These are phyloP conservation scores for Thielaviopsis musarum DNA, from an alignment of 2,329 filamentous ascomycete species.

Conservation along the genomic window DNA sequence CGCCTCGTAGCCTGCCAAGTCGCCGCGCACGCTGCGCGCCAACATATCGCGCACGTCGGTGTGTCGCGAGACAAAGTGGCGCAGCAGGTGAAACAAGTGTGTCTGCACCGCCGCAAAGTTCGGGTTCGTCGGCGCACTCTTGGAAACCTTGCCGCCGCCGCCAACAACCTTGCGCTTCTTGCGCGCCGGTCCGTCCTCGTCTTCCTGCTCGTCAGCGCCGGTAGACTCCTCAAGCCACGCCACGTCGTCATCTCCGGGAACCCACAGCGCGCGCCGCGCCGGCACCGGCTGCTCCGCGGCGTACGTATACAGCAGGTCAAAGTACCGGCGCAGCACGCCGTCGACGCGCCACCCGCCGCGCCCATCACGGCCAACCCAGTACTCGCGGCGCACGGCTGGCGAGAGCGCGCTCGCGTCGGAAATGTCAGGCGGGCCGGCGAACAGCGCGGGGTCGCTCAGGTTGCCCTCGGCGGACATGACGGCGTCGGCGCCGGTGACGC, in stretches of 20 bases:
- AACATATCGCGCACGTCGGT: constrained; percentile 77
- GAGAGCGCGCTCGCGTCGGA: constrained; percentile 27
- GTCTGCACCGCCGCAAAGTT: constrained; percentile 75
- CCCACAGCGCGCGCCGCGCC: constrained; percentile 51
- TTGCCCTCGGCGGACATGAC: constrained; percentile 97
- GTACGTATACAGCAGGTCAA: constrained; percentile 76
- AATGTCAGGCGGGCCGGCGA: constrained; percentile 22
- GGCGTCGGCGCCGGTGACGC: constrained; percentile 72
- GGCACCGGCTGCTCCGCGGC: constrained; percentile 53
- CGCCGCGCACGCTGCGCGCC: constrained; percentile 48
- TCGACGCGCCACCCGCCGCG: constrained; percentile 79
- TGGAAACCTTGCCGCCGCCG: constrained; percentile 11
- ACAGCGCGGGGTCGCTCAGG: constrained; percentile 78
- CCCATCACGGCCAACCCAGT: constrained; percentile 68
- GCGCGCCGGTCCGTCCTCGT: constrained; percentile 27
- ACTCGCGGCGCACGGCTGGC: constrained; percentile 54
- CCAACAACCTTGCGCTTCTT: constrained; percentile 30
- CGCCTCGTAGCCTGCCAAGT: constrained; percentile 61
- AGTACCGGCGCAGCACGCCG: constrained; percentile 69
- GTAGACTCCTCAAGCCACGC: constrained; percentile 26
- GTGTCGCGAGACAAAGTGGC: constrained; percentile 63
- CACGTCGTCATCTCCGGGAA: constrained; percentile 41
- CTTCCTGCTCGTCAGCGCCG: constrained; percentile 15
- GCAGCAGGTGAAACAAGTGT: constrained; percentile 81
- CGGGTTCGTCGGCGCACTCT: constrained; percentile 14